These are phyloP conservation scores for Ilyonectria robusta DNA, from an alignment of 2,329 filamentous ascomycete species.

Conservation along the genomic window DNA sequence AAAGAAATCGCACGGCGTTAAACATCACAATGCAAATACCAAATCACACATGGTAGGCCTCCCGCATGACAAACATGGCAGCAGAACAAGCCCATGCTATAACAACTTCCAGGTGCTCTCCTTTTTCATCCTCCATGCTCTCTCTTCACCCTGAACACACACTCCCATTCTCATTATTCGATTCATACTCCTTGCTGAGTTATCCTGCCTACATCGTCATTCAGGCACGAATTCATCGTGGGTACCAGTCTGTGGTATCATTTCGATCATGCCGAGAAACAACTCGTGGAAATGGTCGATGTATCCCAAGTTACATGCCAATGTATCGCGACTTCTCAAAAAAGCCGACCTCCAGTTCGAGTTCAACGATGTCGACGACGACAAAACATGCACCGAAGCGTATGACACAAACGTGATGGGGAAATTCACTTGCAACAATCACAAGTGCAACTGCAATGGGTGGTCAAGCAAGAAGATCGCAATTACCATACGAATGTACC, in stretches of 20 bases:
- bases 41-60: neutral
- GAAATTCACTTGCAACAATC: constrained; percentile 50
- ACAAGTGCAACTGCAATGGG: constrained; percentile 30
- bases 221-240: neutral
- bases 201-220: neutral
- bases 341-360: constrained; percentile 33
- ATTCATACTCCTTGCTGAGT: neutral
- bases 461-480: constrained; percentile 55
- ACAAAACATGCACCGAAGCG: constrained; percentile 24
- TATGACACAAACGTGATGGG: constrained; percentile 53
- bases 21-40: too few relatives aligned
- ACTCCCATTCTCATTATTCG: neutral
- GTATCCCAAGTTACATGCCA: constrained; percentile 35
- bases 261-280: constrained; percentile 7
- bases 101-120: neutral
- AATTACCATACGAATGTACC: constrained; percentile 53
- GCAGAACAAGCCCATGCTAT: neutral
- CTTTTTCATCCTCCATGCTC: neutral
- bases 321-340: constrained; percentile 31
- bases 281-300: constrained; percentile 35
- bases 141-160: neutral
- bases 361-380: constrained; percentile 44
- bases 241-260: neutral
- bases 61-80: neutral
- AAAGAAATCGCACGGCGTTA: too few relatives aligned